Base-by-base conservation (phyloP, 805 yeast species). In the Candida nemodendra region DNA sequence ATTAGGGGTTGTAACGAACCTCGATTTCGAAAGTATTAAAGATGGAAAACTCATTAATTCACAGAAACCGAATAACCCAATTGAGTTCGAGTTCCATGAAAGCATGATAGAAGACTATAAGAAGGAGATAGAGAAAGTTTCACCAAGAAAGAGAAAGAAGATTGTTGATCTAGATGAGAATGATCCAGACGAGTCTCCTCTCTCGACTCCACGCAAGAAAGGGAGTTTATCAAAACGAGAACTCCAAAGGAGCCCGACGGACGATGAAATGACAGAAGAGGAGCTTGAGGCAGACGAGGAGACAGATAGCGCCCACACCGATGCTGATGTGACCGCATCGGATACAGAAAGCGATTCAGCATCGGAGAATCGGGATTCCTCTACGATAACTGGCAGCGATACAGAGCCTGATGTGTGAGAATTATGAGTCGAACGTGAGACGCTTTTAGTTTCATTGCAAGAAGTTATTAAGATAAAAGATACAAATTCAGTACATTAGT, bases 81-180 rank as follows among this genome's bases (percentile, higher is more conserved):
- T 51, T 17, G 23, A 30, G 35, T 47, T 51, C 22, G 42, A 47
- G 2, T 51, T 40, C 31, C 43, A 44, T 18, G 47, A 44, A 19
- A 31, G 34, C 11, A 38, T 34, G 17, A 23, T 26, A 8, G 41
- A 34, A 4, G 39, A 42, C 4, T 47, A 47, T 32, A 23, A 25
- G 31, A 25, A 29, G 14, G 48, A 51, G 34, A 44, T 51, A 8
- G 42, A 45, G 15, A 31, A 41, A 5, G 41, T 39, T 5, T 48
- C 53, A 8, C 56, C 56, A 2, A 39, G 44, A 16, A 51, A 51
- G 37, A 47, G 41, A 12, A 41, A 33, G 19, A 27, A 15, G 18
- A 11, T 13, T 11, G 32, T 22, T 7, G n/a, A 29, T 8, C 17
- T 11, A 15, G 9, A n/a, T n/a, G 24, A 21, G 11, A 21, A 11